Conservation (phyloP, 306 rosid genomes). For the Neltuma alba region DNA sequence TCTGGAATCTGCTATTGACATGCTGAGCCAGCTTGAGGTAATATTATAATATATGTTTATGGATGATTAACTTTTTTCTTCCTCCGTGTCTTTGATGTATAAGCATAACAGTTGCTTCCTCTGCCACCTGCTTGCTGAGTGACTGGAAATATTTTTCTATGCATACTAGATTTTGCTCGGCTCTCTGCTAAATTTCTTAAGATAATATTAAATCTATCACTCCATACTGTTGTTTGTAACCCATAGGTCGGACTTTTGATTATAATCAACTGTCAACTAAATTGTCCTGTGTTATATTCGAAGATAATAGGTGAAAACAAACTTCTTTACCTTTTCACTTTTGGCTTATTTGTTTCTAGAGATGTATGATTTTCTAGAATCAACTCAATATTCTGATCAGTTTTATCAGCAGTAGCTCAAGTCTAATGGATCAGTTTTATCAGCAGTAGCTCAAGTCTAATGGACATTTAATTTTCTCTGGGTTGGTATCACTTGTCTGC, state of each 20-base stretch:
- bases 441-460: not conserved
- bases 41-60: not conserved
- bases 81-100: not conserved
- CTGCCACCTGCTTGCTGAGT: not conserved
- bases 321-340: not conserved
- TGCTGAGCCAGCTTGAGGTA: slow-evolving; percentile 92
- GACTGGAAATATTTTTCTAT: not conserved
- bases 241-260: not conserved
- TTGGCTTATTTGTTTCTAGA: slow-evolving; percentile 13
- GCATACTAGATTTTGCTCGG: not conserved
- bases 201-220: not conserved
- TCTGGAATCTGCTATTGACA: slow-evolving; percentile 68
- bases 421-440: not conserved
- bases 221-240: slow-evolving; percentile 14
- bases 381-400: not conserved
- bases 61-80: not conserved
- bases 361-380: slow-evolving; percentile 18
- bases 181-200: not conserved
- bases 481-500: no score
- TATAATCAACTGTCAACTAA: slow-evolving; percentile 4
- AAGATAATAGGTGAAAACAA: slow-evolving; percentile 6
- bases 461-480: no score
- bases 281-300: not conserved
- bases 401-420: slow-evolving; percentile 12
- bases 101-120: not conserved